Percentiles rank a stretch among this genome's conserved stretches.
Conservation (phyloP, 805 yeast genomes). For the Saccharomycopsis olivae region DNA sequence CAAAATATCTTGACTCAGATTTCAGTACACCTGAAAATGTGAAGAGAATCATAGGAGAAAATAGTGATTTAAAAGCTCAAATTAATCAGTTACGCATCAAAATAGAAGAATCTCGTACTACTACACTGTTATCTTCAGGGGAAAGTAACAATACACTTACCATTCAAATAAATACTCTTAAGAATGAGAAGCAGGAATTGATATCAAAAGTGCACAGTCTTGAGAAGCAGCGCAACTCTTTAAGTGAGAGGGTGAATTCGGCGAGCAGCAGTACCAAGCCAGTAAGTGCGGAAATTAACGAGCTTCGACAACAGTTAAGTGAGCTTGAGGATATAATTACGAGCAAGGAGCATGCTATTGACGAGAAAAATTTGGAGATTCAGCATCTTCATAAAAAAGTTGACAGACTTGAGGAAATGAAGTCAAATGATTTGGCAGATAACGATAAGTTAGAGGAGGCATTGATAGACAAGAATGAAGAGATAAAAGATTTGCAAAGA, state of each 20-base stretch:
- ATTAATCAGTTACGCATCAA: slow-evolving; percentile 2
- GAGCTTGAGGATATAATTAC: slow-evolving; percentile 10
- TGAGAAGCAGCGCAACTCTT: background rate
- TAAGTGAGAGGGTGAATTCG: background rate
- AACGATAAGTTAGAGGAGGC: slow-evolving; percentile 12
- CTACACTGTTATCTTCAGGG: background rate
- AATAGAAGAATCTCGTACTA: background rate
- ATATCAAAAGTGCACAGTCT: slow-evolving; percentile 3
- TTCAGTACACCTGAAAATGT: slow-evolving; percentile 10
- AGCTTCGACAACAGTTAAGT: background rate
- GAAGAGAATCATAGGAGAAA: slow-evolving; percentile 14
- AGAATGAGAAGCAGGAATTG: slow-evolving; percentile 5
- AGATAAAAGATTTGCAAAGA: slow-evolving; percentile 12
- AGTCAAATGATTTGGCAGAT: slow-evolving; percentile 14
- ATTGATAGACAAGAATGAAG: slow-evolving; percentile 19
- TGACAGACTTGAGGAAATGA: slow-evolving; percentile 10
- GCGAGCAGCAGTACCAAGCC: background rate
- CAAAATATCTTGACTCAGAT: slow-evolving; percentile 26
- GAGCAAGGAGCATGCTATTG: slow-evolving; percentile 10
- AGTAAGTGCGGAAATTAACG: background rate
- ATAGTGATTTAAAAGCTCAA: slow-evolving; percentile 12
- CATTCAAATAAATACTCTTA: background rate
- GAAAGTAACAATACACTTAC: background rate
- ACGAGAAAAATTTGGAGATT: slow-evolving; percentile 11
- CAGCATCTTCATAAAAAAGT: slow-evolving; percentile 4